A percentile compares a stretch with the other conserved stretches of the same genome.
Evolutionary conservation across 768 basidiomycete species (phyloP).

Genomic region (Termitomyces sp.): DNA sequence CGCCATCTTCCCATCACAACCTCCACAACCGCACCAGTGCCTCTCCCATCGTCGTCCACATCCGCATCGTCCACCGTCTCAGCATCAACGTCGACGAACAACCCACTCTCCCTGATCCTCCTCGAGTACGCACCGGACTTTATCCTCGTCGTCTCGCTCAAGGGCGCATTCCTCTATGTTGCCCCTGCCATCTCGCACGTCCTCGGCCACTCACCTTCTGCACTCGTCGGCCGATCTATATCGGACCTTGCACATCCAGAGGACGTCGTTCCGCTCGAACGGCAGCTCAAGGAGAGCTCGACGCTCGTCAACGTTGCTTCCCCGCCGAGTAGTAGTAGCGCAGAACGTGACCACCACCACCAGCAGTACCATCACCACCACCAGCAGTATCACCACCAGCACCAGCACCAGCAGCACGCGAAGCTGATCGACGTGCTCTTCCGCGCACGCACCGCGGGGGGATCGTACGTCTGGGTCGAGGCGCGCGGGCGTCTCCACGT

Average conservation of each 20-base stretch:
- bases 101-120: slow-evolving; percentile 56
- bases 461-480: slow-evolving; percentile 83
- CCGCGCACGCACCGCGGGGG: slow-evolving; percentile 68
- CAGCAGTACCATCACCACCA: background rate
- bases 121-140: slow-evolving; percentile 74
- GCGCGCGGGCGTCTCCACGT: slow-evolving; percentile 82
- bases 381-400: background rate
- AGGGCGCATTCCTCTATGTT: slow-evolving; percentile 90
- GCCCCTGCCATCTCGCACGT: slow-evolving; percentile 77
- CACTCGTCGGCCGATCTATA: slow-evolving; percentile 77
- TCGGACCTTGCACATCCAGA: slow-evolving; percentile 85
- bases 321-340: too few species aligned
- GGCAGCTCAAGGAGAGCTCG: slow-evolving; percentile 82
- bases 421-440: slow-evolving; percentile 78
- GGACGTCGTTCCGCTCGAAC: slow-evolving; percentile 87
- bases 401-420: slow-evolving; percentile 33
- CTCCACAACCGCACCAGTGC: slow-evolving; percentile 30
- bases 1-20: slow-evolving; percentile 46
- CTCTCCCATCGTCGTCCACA: slow-evolving; percentile 23
- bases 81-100: slow-evolving; percentile 35
- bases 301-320: slow-evolving; percentile 17
- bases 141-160: slow-evolving; percentile 87
- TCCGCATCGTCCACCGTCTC: slow-evolving; percentile 7
- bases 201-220: slow-evolving; percentile 83
- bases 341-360: background rate